These are phyloP conservation scores for Inga oerstediana DNA, from an alignment of 306 rosid genomes.

Conservation along the genomic window DNA sequence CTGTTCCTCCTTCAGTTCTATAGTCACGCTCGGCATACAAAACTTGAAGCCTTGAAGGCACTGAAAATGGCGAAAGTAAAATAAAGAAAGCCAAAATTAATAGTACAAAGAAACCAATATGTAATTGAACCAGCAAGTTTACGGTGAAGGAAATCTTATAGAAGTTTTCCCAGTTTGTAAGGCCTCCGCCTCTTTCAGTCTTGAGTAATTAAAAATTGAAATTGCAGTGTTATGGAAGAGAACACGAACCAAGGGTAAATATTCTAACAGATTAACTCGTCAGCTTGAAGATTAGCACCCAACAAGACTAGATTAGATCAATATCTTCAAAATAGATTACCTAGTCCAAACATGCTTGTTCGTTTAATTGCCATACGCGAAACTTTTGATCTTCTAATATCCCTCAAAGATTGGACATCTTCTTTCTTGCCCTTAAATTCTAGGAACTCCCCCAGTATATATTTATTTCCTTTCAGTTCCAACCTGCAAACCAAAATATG, in stretches of 20 bases:
- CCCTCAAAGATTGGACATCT: conserved; percentile 65
- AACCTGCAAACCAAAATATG: conserved; percentile 52
- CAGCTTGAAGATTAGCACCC: not conserved
- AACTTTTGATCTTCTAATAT: conserved; percentile 83
- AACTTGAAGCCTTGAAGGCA: conserved; percentile 83
- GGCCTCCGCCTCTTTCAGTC: conserved; percentile 23
- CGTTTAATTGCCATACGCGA: conserved; percentile 61
- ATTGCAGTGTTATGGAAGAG: conserved; percentile 23
- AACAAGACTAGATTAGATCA: not conserved
- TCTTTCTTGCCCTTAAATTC: conserved; percentile 91
- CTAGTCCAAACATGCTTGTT: conserved; percentile 95
- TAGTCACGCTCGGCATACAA: conserved; percentile 68
- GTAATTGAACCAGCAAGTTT: not conserved
- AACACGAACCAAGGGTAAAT: not conserved
- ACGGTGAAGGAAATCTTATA: not conserved
- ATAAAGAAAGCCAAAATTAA: conserved; percentile 17
- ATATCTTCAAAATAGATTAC: conserved; percentile 47
- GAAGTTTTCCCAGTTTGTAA: not conserved
- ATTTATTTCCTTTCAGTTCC: conserved; percentile 80
- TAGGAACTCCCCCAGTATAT: conserved; percentile 81
- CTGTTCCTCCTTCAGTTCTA: conserved; percentile 69
- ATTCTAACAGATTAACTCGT: conserved; percentile 10
- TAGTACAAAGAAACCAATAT: conserved; percentile 5
- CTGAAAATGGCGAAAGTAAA: conserved; percentile 52
- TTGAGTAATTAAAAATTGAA: conserved; percentile 15